A percentile compares a stretch with the other conserved stretches of the same genome.
Evolutionary conservation across 1,284 basidiomycete species (phyloP).

Genomic region (Austropuccinia psidii): DNA sequence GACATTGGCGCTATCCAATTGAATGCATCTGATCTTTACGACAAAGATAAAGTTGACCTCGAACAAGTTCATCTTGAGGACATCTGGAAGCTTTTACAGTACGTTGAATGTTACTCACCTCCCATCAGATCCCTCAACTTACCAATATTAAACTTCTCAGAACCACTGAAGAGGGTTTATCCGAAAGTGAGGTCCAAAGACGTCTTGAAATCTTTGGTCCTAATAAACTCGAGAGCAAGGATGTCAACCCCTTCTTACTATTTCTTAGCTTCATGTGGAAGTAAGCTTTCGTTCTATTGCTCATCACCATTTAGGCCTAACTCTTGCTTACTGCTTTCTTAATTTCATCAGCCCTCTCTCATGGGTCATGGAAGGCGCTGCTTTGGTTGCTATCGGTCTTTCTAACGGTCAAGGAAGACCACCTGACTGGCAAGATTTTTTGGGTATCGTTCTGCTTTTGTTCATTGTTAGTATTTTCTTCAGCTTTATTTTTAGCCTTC

Average conservation of each 20-base stretch:
- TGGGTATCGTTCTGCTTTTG: conserved; percentile 85
- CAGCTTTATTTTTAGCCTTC: neutral
- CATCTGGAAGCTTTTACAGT: conserved; percentile 92
- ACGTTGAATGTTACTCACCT: conserved; percentile 46
- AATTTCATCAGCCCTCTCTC: conserved; percentile 83
- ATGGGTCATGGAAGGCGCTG: conserved; percentile 99
- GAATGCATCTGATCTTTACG: conserved; percentile 88
- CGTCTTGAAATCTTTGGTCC: conserved; percentile 92
- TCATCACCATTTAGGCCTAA: neutral
- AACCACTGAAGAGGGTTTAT: conserved; percentile 64
- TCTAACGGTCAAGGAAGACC: conserved; percentile 81
- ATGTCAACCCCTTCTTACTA: conserved; percentile 77
- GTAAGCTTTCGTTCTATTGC: neutral
- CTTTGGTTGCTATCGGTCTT: conserved; percentile 88
- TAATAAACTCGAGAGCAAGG: conserved; percentile 86
- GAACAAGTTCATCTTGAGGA: conserved; percentile 95
- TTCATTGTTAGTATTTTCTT: conserved; percentile 54
- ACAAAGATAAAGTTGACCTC: conserved; percentile 98
- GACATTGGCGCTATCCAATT: conserved; percentile 61
- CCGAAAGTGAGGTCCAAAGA: conserved; percentile 64
- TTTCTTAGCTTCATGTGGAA: conserved; percentile 37
- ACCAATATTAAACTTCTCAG: neutral
- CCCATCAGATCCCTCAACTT: neutral
- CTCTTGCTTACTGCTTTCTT: neutral
- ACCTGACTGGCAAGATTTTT: conserved; percentile 95